Percentiles rank a stretch among this genome's conserved stretches.
These are phyloP conservation scores for Beauveria varroae DNA, from an alignment of 2,329 filamentous ascomycete species.

Conservation along the genomic window DNA sequence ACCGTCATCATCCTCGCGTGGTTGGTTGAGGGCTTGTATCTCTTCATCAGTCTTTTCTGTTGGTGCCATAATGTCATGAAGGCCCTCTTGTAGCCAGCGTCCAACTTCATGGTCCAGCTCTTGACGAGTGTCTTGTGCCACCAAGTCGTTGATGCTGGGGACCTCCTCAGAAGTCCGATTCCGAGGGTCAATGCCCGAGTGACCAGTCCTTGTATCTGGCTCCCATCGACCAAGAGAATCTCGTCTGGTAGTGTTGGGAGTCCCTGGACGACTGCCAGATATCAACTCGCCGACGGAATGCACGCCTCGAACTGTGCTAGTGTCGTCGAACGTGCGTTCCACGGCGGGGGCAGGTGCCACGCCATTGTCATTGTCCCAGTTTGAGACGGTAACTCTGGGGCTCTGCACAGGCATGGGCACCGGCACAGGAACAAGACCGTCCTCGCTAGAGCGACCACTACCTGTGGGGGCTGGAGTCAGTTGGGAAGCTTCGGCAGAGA, in stretches of 20 bases:
- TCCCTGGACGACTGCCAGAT: constrained; percentile 18
- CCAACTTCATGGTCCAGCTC: constrained; percentile 44
- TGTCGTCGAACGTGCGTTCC: constrained; percentile 33
- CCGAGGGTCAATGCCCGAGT: constrained; percentile 40
- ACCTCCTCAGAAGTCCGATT: constrained; percentile 36
- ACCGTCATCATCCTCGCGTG: constrained; percentile 29
- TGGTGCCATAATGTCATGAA: constrained; percentile 21
- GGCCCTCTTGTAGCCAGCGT: constrained; percentile 38
- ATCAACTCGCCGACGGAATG: constrained; percentile 34
- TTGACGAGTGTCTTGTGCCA: constrained; percentile 30
- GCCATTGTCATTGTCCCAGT: constrained; percentile 41
- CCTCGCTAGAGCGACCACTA: constrained; percentile 44
- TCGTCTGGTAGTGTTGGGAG: constrained; percentile 21
- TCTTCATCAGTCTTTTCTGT: constrained; percentile 20
- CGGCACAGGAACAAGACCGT: constrained; percentile 32
- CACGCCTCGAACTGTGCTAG: constrained; percentile 26
- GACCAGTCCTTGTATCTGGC: constrained; percentile 30
- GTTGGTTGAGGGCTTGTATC: constrained; percentile 17
- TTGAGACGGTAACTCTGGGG: constrained; percentile 48
- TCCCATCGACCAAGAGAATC: constrained; percentile 37
- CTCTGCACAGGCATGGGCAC: constrained; percentile 40
- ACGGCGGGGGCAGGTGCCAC: constrained; percentile 27
- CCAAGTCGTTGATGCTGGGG: constrained; percentile 40
- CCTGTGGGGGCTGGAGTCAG: constrained; percentile 43
- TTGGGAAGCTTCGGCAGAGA: constrained; percentile 26